These are phyloP conservation scores for Neopestalotiopsis sp. DNA, from an alignment of 2,329 filamentous ascomycete species.

Conservation along the genomic window DNA sequence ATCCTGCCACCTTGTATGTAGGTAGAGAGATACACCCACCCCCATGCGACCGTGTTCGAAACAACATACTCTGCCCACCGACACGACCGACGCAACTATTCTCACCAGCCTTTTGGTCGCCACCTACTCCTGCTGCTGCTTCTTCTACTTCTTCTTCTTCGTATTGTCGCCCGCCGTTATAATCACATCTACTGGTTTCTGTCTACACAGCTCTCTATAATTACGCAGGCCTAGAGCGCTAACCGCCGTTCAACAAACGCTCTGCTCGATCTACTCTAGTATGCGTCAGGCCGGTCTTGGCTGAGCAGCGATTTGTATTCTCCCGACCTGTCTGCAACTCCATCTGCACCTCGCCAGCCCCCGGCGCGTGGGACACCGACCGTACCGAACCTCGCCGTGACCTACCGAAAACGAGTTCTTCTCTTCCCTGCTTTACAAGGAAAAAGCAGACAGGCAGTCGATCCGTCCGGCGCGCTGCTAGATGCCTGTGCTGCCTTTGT, in stretches of 20 bases:
- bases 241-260: neutral
- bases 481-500: slow-evolving; percentile 4
- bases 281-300: neutral
- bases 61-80: neutral
- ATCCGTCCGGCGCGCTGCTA: neutral
- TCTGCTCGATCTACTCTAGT: neutral
- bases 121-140: no score
- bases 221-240: neutral
- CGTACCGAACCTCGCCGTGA: neutral
- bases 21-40: neutral
- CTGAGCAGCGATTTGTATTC: neutral
- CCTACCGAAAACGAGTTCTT: neutral
- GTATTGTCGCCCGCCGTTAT: no score
- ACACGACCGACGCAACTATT: neutral
- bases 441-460: neutral
- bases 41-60: neutral
- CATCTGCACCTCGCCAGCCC: neutral
- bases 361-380: neutral
- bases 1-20: neutral
- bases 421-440: neutral
- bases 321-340: neutral
- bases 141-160: no score
- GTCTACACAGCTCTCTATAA: no score
- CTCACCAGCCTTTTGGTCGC: no score
- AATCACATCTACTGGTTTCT: no score